Base-by-base conservation (phyloP, 257 asterid species). In the Forsythia suspensa region DNA sequence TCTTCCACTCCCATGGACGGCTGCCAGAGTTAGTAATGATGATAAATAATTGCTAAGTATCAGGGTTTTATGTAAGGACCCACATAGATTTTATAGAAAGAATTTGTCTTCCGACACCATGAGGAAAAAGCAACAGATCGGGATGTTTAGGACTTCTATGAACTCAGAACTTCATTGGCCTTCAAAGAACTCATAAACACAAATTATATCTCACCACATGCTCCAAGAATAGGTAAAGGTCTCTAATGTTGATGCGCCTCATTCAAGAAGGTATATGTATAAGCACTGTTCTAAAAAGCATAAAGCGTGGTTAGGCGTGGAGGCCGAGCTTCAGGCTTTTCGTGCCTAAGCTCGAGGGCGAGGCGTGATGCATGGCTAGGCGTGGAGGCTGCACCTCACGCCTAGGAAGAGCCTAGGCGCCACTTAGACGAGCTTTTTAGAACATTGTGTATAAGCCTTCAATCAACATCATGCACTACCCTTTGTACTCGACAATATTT, bases 191-290 rank as follows among this genome's bases (percentile, higher is more conserved):
- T 70, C 21, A 41, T 13, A 11, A 74, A 55, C 21, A 41, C 71
- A 61, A 71, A 36, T 18, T 48, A 55, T 41, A 63, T 80, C 34
- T 81, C 74, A 76, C 65, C 81, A 71, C 42, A 79, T 75, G 70
- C 79, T 83, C 39, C 55, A 40, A 67, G 13, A 52, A 36, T 8
- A 46, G 66, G 69, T 42, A 57, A 29, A 57, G n/a, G 37, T 24
- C 37, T n/a, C n/a, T 18, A 16, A 40, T 70, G 15, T 40, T 8
- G 73, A 70, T 5, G 10, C 48, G 6, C 6, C 52, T 6, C 29
- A 39, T 70, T 8, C 51, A 38, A 40, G 63, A 16, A 52, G 37
- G 37, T 21, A 61, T 61, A 61, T 61, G 13, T 18, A 61, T 21
- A 63, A 21, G 4, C 69, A 24, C 24, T 24, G 24, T 24, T 24